Percentiles rank a stretch among this genome's conserved stretches.
Evolutionary conservation across 2,329 filamentous ascomycete species (phyloP).

Genomic region (Cladosporium austrohemisphaericum): DNA sequence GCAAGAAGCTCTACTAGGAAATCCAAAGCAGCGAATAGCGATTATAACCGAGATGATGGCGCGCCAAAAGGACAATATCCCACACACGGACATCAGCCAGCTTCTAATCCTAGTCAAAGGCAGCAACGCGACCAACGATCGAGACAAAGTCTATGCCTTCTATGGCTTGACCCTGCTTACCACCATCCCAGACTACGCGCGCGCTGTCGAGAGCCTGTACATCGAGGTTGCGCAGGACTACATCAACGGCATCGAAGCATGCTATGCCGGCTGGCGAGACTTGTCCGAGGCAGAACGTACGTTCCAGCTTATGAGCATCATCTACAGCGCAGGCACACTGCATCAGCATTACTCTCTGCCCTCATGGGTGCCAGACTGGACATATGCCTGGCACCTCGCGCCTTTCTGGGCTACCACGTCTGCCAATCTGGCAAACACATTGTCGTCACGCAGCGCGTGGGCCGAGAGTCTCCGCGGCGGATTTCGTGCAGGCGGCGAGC

Average conservation of each 20-base stretch:
- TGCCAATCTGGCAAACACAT: constrained; percentile 22
- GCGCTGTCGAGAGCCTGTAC: constrained; percentile 23
- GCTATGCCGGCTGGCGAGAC: constrained; percentile 24
- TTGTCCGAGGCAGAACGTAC: constrained; percentile 25
- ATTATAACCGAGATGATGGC: constrained; percentile 31
- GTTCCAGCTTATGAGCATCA: constrained; percentile 29
- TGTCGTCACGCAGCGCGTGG: constrained; percentile 24
- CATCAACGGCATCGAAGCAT: constrained; percentile 25
- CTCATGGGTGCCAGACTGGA: constrained; percentile 36
- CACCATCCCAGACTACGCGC: constrained; percentile 25
- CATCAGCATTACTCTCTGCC: constrained; percentile 29
- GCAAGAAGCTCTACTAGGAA: constrained; percentile 27
- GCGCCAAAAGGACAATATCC: constrained; percentile 23
- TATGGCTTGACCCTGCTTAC: constrained; percentile 27
- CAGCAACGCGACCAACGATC: constrained; percentile 28
- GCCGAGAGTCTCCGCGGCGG: constrained; percentile 24
- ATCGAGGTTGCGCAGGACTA: constrained; percentile 28
- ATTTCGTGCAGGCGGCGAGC: constrained; percentile 27
- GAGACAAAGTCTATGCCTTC: constrained; percentile 32
- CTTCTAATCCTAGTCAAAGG: constrained; percentile 31
- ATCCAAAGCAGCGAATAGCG: constrained; percentile 29
- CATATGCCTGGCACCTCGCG: constrained; percentile 28
- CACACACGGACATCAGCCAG: constrained; percentile 30
- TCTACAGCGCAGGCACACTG: constrained; percentile 29
- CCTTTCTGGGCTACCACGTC: constrained; percentile 27